These are phyloP conservation scores for Pseudonitzschia pungens DNA, from an alignment of 108 stramenopile genomes.

Conservation along the genomic window DNA sequence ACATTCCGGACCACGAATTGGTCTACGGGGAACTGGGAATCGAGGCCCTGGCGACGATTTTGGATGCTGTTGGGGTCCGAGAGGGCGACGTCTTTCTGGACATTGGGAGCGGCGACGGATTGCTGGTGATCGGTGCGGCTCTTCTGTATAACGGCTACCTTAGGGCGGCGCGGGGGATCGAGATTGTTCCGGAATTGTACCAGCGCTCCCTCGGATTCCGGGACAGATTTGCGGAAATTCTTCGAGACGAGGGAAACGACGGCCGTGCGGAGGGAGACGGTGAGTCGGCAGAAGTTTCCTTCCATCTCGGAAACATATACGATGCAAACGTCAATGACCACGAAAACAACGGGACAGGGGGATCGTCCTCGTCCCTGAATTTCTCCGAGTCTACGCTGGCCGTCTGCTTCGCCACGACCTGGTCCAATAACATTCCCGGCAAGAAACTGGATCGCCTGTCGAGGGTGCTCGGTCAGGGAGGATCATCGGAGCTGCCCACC, in stretches of 20 bases:
- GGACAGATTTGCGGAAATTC: conserved; percentile 9
- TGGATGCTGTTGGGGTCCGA: conserved; percentile 41
- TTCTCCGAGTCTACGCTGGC: conserved; percentile 32
- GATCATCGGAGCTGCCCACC: conserved; percentile 5
- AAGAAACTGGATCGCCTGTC: conserved; percentile 28
- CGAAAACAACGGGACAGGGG: background rate
- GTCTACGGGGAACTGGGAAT: conserved; percentile 43
- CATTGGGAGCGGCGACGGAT: conserved; percentile 41
- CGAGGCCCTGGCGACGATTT: conserved; percentile 28
- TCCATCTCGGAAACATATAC: conserved; percentile 6
- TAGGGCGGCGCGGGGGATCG: conserved; percentile 24
- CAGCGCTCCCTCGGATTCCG: conserved; percentile 24
- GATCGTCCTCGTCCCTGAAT: background rate
- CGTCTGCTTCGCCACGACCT: conserved; percentile 48
- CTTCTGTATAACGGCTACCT: conserved; percentile 29
- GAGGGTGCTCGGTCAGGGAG: conserved; percentile 13
- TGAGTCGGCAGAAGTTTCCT: conserved; percentile 18
- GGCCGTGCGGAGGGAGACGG: background rate
- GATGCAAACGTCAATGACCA: background rate
- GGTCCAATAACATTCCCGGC: conserved; percentile 28
- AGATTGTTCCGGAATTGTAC: conserved; percentile 36
- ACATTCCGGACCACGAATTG: conserved; percentile 21
- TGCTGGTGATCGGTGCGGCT: conserved; percentile 37
- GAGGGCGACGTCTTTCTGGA: conserved; percentile 37
- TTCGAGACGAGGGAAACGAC: background rate